Conservation (phyloP, 73 alveolate species). For the Paramecium octaurelia region DNA sequence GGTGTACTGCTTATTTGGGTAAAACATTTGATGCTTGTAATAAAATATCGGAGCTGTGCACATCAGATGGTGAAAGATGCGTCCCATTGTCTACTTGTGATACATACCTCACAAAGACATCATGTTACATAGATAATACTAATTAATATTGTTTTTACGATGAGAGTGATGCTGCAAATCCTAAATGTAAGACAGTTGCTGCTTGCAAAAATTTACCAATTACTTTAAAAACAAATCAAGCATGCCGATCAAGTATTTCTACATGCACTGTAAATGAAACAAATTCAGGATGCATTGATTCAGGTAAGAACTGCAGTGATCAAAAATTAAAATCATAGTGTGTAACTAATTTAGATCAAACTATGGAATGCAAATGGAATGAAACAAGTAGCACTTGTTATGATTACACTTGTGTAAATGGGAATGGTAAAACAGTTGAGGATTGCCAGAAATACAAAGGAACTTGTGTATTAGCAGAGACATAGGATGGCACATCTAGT, state of each 20-base stretch:
- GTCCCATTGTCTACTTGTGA: not conserved
- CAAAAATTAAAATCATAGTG: not conserved
- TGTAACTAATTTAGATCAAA: slow-evolving; percentile 7
- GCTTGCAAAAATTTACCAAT: not conserved
- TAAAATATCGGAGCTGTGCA: not conserved
- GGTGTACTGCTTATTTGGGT: slow-evolving; percentile 3
- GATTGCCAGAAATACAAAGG: not conserved
- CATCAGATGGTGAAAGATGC: slow-evolving; percentile 22
- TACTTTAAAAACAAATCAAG: not conserved
- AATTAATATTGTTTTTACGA: not conserved
- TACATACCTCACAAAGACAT: not conserved
- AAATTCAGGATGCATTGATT: not conserved
- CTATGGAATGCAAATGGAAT: not conserved
- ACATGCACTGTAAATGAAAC: slow-evolving; percentile 9
- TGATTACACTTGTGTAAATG: slow-evolving; percentile 17
- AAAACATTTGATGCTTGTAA: not conserved
- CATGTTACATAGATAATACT: not conserved
- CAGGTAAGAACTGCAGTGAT: slow-evolving; percentile 10
- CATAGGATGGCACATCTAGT: not conserved
- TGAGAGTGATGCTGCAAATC: not conserved
- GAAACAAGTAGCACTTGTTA: not conserved
- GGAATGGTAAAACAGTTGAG: not conserved
- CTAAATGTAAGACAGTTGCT: not conserved
- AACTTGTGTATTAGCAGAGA: not conserved
- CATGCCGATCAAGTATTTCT: not conserved